Evolutionary conservation across 1,284 basidiomycete species (phyloP).

Genomic region (Bondarzewia mesenterica): DNA sequence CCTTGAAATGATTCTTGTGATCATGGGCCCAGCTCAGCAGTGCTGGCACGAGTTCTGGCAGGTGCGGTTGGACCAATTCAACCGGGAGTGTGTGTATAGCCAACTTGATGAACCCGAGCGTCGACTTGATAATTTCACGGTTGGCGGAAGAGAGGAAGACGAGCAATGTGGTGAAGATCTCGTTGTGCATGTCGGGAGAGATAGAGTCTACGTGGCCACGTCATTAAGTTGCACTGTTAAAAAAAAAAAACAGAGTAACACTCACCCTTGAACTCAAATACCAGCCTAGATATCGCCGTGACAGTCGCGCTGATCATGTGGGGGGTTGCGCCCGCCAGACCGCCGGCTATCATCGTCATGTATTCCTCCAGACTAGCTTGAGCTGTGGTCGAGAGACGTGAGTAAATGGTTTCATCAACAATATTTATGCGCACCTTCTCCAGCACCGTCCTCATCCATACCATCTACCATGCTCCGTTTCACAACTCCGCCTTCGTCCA

Average conservation of each 20-base stretch:
- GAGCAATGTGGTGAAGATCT: conserved; percentile 82
- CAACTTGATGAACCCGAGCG: conserved; percentile 93
- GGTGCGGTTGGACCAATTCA: conserved; percentile 67
- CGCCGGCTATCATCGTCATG: conserved; percentile 95
- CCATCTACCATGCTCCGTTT: conserved; percentile 73
- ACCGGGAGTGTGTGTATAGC: conserved; percentile 78
- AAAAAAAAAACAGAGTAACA: background rate
- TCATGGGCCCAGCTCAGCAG: conserved; percentile 92
- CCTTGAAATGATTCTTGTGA: conserved; percentile 99
- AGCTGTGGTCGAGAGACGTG: conserved; percentile 39
- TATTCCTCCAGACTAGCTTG: conserved; percentile 86
- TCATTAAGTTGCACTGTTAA: background rate
- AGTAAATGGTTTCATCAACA: conserved; percentile 7
- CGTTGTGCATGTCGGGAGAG: conserved; percentile 69
- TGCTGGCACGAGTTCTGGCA: conserved; percentile 75
- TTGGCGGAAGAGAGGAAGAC: conserved; percentile 92
- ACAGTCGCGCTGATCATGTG: conserved; percentile 99
- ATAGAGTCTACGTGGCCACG: conserved; percentile 51
- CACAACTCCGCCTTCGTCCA: conserved; percentile 82
- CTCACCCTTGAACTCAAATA: conserved; percentile 94
- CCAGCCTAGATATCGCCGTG: conserved; percentile 86
- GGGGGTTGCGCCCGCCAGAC: conserved; percentile 86
- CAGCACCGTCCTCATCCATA: conserved; percentile 66
- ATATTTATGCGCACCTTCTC: conserved; percentile 55
- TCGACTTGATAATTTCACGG: conserved; percentile 96